A percentile compares a stretch with the other conserved stretches of the same genome.
Evolutionary conservation across 2,329 filamentous ascomycete genomes (phyloP).

Genomic region (Hymenoscyphus scutula): DNA sequence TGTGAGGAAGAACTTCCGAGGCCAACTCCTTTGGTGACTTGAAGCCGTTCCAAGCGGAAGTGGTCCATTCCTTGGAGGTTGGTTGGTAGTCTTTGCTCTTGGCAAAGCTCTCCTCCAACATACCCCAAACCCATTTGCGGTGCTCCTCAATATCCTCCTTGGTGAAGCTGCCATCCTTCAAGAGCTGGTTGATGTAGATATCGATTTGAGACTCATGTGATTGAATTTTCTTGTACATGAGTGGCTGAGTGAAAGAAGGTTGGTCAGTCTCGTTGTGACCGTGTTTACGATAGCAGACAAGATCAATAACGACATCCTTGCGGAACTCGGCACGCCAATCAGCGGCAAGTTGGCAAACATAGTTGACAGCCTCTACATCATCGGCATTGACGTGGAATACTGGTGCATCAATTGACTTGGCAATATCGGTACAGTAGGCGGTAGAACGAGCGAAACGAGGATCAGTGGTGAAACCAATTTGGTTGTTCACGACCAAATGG

Average conservation of each 20-base stretch:
- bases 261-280: conserved; percentile 99
- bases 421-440: conserved; percentile 98
- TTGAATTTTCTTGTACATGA: conserved; percentile 98
- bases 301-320: conserved; percentile 95
- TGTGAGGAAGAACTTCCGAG: conserved; percentile 88
- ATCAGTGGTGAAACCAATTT: conserved; percentile 99
- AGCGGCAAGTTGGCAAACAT: conserved; percentile 92
- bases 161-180: conserved; percentile 90
- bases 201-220: conserved; percentile 82
- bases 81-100: conserved; percentile 98
- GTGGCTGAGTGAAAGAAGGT: conserved; percentile 97
- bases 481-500: conserved; percentile 98
- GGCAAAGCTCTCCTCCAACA: conserved; percentile 96
- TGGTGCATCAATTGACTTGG: conserved; percentile 96
- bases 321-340: conserved; percentile 99
- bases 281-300: conserved; percentile 98
- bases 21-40: conserved; percentile 98
- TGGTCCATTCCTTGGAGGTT: conserved; percentile 96
- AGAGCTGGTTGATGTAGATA: conserved; percentile 86
- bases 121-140: conserved; percentile 99
- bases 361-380: conserved; percentile 97
- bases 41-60: conserved; percentile 98
- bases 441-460: conserved; percentile 96
- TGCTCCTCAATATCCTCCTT: conserved; percentile 98
- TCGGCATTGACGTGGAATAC: conserved; percentile 99